These are phyloP conservation scores for Wickerhamiella azyma DNA, from an alignment of 805 yeast genomes.

Conservation along the genomic window DNA sequence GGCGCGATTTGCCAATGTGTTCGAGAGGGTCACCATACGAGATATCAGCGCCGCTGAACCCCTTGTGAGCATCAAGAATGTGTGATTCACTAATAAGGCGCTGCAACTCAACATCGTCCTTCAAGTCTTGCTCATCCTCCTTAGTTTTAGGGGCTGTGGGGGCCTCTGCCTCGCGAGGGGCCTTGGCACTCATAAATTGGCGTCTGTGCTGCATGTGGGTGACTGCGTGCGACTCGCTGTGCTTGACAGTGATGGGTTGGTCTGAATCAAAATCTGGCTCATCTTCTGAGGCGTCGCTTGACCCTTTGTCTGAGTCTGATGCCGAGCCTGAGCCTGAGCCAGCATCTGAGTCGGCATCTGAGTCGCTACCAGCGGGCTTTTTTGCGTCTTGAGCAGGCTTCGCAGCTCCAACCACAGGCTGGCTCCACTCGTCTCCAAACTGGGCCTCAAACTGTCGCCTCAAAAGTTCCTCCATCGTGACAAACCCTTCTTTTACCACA, in stretches of 20 bases:
- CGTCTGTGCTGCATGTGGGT: constrained; percentile 13
- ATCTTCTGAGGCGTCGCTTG: background rate
- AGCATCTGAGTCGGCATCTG: constrained; percentile 3
- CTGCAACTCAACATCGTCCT: constrained; percentile 56
- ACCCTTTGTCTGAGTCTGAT: too few relatives aligned
- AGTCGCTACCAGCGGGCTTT: constrained; percentile 10
- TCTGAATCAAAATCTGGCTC: constrained; percentile 8
- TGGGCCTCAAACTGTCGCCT: constrained; percentile 23
- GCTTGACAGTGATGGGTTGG: constrained; percentile 25
- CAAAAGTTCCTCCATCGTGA: constrained; percentile 1
- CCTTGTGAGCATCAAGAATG: constrained; percentile 28
- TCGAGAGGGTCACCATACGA: constrained; percentile 24
- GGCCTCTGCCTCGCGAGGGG: constrained; percentile 21
- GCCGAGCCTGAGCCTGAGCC: background rate
- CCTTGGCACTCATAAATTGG: constrained; percentile 20
- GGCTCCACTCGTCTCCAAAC: constrained; percentile 24
- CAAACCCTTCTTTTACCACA: background rate
- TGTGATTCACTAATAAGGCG: constrained; percentile 57
- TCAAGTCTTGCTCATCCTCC: constrained; percentile 37
- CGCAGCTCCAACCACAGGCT: constrained; percentile 12
- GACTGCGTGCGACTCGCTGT: constrained; percentile 20
- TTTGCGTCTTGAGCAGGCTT: background rate
- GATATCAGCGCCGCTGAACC: constrained; percentile 25
- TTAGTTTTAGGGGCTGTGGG: constrained; percentile 11
- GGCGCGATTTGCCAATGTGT: constrained; percentile 27